Conservation (phyloP, 2,329 filamentous ascomycete genomes). For the Raffaelea arxii region DNA sequence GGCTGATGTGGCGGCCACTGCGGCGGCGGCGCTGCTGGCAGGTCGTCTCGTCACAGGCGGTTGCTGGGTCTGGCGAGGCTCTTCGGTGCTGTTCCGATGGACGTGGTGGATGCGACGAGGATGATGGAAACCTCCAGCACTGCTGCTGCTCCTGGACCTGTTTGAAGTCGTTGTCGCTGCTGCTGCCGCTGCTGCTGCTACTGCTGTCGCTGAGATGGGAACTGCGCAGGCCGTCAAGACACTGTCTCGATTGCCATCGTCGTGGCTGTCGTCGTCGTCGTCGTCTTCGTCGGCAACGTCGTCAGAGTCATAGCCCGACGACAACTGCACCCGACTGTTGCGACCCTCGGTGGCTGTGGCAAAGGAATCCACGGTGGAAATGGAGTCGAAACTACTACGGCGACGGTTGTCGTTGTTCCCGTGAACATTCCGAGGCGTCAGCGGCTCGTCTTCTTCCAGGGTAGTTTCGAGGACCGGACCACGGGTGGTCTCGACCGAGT, state of each 20-base stretch:
- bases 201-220: background rate
- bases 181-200: background rate
- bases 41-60: slow-evolving; percentile 25
- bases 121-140: too few species aligned
- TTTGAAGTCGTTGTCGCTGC: background rate
- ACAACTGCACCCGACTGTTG: slow-evolving; percentile 22
- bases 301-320: slow-evolving; percentile 10
- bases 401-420: slow-evolving; percentile 3
- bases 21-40: slow-evolving; percentile 28
- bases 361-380: slow-evolving; percentile 35
- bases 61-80: slow-evolving; percentile 10
- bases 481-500: slow-evolving; percentile 52
- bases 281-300: background rate
- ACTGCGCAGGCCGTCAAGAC: background rate
- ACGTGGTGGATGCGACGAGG: background rate
- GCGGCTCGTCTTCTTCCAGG: background rate
- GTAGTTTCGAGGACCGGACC: slow-evolving; percentile 27
- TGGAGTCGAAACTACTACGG: slow-evolving; percentile 14
- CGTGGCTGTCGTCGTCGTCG: background rate
- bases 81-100: slow-evolving; percentile 10
- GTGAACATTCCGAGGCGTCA: too few species aligned
- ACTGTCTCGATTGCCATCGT: background rate
- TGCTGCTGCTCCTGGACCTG: too few species aligned
- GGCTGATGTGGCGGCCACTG: too few species aligned
- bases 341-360: slow-evolving; percentile 45